These are phyloP conservation scores for Paradendryphiella salina DNA, from an alignment of 2,329 filamentous ascomycete genomes.

Conservation along the genomic window DNA sequence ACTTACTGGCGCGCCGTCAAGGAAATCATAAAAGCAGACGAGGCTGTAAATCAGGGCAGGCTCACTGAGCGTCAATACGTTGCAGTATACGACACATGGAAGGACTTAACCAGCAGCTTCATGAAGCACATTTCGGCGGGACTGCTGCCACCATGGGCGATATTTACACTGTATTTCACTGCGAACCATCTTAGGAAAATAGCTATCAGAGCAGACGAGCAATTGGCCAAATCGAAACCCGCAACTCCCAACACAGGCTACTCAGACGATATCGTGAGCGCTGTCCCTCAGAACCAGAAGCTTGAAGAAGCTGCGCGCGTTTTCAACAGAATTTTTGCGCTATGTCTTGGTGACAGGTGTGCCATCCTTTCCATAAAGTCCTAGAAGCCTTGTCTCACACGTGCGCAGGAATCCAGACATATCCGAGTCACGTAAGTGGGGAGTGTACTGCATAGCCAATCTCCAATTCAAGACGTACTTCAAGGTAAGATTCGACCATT, in stretches of 20 bases:
- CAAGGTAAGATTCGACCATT: conserved; percentile 55
- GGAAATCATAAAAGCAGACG: conserved; percentile 69
- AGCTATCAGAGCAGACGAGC: conserved; percentile 86
- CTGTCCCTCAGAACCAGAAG: conserved; percentile 71
- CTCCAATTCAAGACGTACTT: conserved; percentile 98
- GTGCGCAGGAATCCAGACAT: conserved; percentile 71
- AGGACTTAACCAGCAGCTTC: conserved; percentile 74
- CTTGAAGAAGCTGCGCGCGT: conserved; percentile 88
- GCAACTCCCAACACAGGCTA: conserved; percentile 57
- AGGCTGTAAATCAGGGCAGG: conserved; percentile 53
- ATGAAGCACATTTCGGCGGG: conserved; percentile 78
- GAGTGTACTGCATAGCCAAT: conserved; percentile 92
- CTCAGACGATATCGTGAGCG: conserved; percentile 77
- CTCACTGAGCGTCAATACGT: conserved; percentile 65
- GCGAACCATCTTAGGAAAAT: conserved; percentile 86
- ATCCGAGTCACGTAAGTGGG: conserved; percentile 90
- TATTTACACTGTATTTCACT: conserved; percentile 84
- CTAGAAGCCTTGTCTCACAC: conserved; percentile 23
- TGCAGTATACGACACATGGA: conserved; percentile 88
- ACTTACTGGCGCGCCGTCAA: conserved; percentile 82
- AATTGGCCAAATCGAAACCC: conserved; percentile 57
- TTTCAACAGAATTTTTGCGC: conserved; percentile 87
- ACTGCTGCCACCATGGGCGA: conserved; percentile 84
- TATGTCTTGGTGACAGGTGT: conserved; percentile 87
- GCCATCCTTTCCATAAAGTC: conserved; percentile 21